These are phyloP conservation scores for Penicillium arizonense DNA, from an alignment of 495 filamentous ascomycete genomes.

Conservation along the genomic window DNA sequence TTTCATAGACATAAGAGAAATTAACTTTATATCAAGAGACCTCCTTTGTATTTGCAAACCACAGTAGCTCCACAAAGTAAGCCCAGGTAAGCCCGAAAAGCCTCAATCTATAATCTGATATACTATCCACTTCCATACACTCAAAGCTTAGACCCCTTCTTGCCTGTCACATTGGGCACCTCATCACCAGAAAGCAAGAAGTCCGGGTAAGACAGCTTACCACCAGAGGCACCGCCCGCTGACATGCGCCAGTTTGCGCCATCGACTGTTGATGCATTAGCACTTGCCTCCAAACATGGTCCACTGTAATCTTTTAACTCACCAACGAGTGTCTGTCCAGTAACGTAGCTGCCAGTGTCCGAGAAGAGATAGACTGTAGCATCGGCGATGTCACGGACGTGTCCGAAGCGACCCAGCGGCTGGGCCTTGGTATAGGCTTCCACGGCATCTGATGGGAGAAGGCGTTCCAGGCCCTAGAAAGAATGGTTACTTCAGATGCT, in stretches of 20 bases:
- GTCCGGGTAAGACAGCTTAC: constrained; percentile 55
- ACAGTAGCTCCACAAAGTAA: no score
- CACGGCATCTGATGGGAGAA: constrained; percentile 35
- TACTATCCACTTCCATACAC: neutral
- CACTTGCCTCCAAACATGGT: constrained; percentile 1
- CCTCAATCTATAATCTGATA: neutral
- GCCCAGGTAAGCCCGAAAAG: neutral
- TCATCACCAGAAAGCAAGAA: constrained; percentile 56
- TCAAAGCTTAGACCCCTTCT: constrained; percentile 64
- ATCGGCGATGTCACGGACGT: constrained; percentile 85
- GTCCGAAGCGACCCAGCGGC: constrained; percentile 75
- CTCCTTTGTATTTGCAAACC: no score
- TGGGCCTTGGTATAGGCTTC: constrained; percentile 38
- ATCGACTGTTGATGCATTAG: constrained; percentile 30
- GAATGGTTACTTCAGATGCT: neutral
- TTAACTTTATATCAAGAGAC: no score
- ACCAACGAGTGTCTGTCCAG: constrained; percentile 71
- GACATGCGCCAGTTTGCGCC: constrained; percentile 47
- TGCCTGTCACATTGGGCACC: constrained; percentile 58
- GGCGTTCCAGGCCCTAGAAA: constrained; percentile 40
- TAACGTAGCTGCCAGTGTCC: constrained; percentile 81
- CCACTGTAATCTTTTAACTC: constrained; percentile 9
- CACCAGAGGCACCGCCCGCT: constrained; percentile 42
- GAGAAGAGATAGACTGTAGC: constrained; percentile 85
- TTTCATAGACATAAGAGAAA: no score